Base-by-base conservation (phyloP, 1,284 basidiomycete species). In the Phlebopus sp. region DNA sequence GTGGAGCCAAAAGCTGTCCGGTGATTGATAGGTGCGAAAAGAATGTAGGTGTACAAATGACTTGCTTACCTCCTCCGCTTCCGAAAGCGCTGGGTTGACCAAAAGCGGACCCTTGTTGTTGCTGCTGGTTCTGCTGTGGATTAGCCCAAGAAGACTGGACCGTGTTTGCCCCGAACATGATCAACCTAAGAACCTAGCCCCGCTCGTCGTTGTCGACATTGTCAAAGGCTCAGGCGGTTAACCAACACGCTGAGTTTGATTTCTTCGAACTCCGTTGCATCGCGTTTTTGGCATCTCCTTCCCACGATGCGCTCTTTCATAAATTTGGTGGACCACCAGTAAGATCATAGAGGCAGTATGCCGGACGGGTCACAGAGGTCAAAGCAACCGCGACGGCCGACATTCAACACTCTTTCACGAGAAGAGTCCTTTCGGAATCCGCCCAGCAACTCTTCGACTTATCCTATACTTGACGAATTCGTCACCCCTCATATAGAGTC, bases 401-500 rank as follows among this genome's bases (percentile, higher is more conserved):
- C 85, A 1, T 99, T 98, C 68, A 79, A 87, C 60, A 98, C 96
- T 1, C 77, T 98, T 43, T 76, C 78, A 36, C 82, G 94, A 49
- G 94, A 98, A 72, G 75, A 84, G 10, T 71, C 78, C 4, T 97
- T 97, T 73, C 79, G 81, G 65, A 77, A 85, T 49, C 97, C 97
- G 0, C 78, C 87, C 15, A 75, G 76, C 56, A 70, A 81, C 40
- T 81, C 80, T 17, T 80, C 87, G 32, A 83, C 86, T 14, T 84
- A 92, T 49, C 84, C 85, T 14, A 90, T 92, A 48, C 78, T 99
- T 48, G 92, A 96, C 59, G 92, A 97, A 69, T 92, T 99, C 58
- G 91, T 97, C 47, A 77, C 82, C 25, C 97, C 97, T 9, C 95
- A 97, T 66, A 82, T 99, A 54, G 90, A 98, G 69, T 94, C 91